Percentiles rank a stretch among this genome's conserved stretches.
phyloP scores from a whole-genome alignment of 169 alveolate genomes.

The Cytauxzoon felis region DNA sequence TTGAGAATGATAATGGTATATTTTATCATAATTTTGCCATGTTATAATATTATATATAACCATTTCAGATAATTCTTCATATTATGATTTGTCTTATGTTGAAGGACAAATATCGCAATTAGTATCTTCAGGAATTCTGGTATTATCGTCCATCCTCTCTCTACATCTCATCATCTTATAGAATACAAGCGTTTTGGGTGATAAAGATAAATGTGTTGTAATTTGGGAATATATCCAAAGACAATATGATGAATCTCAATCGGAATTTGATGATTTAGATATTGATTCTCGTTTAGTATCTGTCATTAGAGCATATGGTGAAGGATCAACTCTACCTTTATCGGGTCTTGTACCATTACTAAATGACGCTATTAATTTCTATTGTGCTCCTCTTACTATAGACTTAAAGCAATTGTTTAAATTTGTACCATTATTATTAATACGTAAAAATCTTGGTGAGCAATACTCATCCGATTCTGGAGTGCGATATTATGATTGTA shows the following conservation, averaged over 20 bases:
- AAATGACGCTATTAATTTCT: background rate
- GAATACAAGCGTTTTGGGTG: slow-evolving; percentile 53
- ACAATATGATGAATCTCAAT: background rate
- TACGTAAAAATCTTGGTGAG: slow-evolving; percentile 52
- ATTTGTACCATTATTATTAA: slow-evolving; percentile 22
- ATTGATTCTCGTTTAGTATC: slow-evolving; percentile 32
- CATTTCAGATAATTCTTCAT: too few relatives aligned
- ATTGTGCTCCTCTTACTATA: background rate
- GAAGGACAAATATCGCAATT: slow-evolving; percentile 56
- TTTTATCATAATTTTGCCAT: too few relatives aligned
- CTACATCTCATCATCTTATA: background rate
- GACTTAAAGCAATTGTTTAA: background rate
- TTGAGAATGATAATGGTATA: too few relatives aligned
- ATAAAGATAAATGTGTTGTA: slow-evolving; percentile 21
- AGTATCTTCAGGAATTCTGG: slow-evolving; percentile 52
- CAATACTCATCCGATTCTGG: slow-evolving; percentile 1
- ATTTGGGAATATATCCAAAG: slow-evolving; percentile 34
- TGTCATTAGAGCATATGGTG: slow-evolving; percentile 47
- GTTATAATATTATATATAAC: too few relatives aligned
- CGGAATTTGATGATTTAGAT: slow-evolving; percentile 30
- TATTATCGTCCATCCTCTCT: background rate
- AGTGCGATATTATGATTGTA: slow-evolving; percentile 20
- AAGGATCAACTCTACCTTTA: slow-evolving; percentile 37
- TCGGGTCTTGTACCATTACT: slow-evolving; percentile 14
- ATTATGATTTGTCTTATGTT: too few relatives aligned